Evolutionary conservation across 106 monocot species (phyloP).

Genomic region (Allium fistulosum): DNA sequence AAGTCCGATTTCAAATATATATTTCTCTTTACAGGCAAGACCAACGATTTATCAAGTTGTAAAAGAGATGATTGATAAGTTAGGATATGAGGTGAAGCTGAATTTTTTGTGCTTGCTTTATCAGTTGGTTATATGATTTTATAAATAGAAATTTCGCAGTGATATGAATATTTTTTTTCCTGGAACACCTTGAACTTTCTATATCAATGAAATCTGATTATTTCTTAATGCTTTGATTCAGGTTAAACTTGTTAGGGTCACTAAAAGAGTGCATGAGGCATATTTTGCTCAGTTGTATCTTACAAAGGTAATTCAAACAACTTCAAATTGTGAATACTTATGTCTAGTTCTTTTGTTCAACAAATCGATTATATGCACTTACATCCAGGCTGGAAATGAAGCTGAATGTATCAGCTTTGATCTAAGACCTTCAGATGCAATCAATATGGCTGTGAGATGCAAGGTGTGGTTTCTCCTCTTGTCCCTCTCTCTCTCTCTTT

Average conservation of each 20-base stretch:
- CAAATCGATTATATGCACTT: background rate
- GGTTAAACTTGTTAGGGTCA: constrained; percentile 84
- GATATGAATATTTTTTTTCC: no score
- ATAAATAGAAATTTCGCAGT: no score
- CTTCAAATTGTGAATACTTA: background rate
- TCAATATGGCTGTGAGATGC: constrained; percentile 89
- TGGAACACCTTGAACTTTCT: no score
- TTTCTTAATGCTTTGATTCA: constrained; percentile 7
- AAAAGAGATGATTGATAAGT: constrained; percentile 89
- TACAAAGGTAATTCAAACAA: constrained; percentile 32
- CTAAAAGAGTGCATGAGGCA: constrained; percentile 80
- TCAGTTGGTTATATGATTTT: no score
- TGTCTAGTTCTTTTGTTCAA: background rate
- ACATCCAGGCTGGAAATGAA: constrained; percentile 61
- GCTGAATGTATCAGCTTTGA: constrained; percentile 70
- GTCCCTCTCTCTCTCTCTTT: no score
- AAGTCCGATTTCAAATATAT: background rate
- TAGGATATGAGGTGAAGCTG: constrained; percentile 72
- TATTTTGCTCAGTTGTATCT: constrained; percentile 86
- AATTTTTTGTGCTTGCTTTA: no score
- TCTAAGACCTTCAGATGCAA: constrained; percentile 95
- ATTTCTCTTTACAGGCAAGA: constrained; percentile 27
- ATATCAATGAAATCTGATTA: no score
- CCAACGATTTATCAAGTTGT: constrained; percentile 92
- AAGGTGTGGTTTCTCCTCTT: constrained; percentile 38